Base-by-base conservation (phyloP, 2,329 filamentous ascomycete species). In the Beauveria bassiana region DNA sequence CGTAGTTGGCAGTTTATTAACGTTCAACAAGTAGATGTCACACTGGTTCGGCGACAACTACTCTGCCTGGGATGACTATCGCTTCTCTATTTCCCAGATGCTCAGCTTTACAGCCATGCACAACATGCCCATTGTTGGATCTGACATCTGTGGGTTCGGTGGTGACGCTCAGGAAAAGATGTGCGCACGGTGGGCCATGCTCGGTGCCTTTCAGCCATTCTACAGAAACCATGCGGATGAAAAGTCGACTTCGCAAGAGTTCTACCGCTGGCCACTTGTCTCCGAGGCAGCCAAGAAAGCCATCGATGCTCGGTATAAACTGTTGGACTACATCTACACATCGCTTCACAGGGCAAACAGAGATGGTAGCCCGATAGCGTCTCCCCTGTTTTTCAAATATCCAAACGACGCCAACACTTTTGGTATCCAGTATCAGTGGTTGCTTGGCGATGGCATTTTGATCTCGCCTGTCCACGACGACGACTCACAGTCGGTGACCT, bases 271-370 rank as follows among this genome's bases (percentile, higher is more conserved):
- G 85, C 75, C 78, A 0, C 71, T 76, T 0, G 86, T 88, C 4
- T 77, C 86, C 0, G 73, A 78, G 7, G 85, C 87, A 0, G 87
- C 87, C 0, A 80, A 79, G 57, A 86, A 84, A 63, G 86, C 84
- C n/a, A 89, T 91, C 66, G 81, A 81, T 40, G 84, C 84, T 49
- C 81, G 89, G 22, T 91, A 91, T 74, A 79, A 81, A 45, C 77
- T 91, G 12, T 77, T 92, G 16, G 88, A 91, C 69, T 91, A 91
- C 73, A 78, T 89, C 63, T 91, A 91, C 77, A 91, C 88, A 1
- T 82, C 83, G 0, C 77, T 90, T 64, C 78, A 87, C 70, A 72
- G 75, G 61, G 81, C 89, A 70, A 80, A 77, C 38, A 66, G 76
- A 28, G 79, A 79, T 16, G 89, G 89, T 31, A 80, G 79, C 2